Base-by-base conservation (phyloP, 2,329 filamentous ascomycete species). In the Phaeosphaeriaceae sp. region DNA sequence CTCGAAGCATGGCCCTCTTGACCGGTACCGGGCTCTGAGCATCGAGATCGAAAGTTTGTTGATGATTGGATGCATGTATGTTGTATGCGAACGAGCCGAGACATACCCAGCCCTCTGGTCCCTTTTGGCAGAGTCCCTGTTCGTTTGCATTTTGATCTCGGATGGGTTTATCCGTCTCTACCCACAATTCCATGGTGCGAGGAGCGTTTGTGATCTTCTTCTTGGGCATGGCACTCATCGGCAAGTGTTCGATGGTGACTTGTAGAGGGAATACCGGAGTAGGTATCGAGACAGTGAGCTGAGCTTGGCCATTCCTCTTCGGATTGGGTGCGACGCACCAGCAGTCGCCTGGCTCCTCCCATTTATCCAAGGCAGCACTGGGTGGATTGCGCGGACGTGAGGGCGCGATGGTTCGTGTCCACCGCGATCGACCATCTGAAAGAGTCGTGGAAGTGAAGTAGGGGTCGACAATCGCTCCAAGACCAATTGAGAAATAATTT, bases 291-390 rank as follows among this genome's bases (percentile, higher is more conserved):
- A 96, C 85, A 9, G 85, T 86, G 17, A 98, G 80, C 53, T 87
- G 85, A 1, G 88, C 86, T 40, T 87, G 86, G 49, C 84, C 82
- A 7, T 82, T 82, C 17, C 82, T 78, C 0, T 79, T 78, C 3
- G 58, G 61, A 22, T 62, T 66, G 81, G 83, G 51, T 10, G 80
- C 76, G 4, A 89, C 88, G 75, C 94, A 98, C 91, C 92, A 98
- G 77, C 92, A 96, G 61, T 98, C 91, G 20, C 91, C 91, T 33
- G 89, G 85, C 49, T 96, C 91, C 10, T 88, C 81, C 92, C 93
- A 97, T 3, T 82, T 78, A 1, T 78, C 73, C 1, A 97, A 82
- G 0, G 90, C 92, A 0, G 82, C 76, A n/a, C 79, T 69, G 0
- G 84, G 82, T 1, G 82, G 78, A 20, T 68, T 68, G 75, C 69